Evolutionary conservation across 176 grass and related monocot genomes (phyloP), one percentile per base, ranked within the genome.

Genomic region (Thalia dealbata): DNA sequence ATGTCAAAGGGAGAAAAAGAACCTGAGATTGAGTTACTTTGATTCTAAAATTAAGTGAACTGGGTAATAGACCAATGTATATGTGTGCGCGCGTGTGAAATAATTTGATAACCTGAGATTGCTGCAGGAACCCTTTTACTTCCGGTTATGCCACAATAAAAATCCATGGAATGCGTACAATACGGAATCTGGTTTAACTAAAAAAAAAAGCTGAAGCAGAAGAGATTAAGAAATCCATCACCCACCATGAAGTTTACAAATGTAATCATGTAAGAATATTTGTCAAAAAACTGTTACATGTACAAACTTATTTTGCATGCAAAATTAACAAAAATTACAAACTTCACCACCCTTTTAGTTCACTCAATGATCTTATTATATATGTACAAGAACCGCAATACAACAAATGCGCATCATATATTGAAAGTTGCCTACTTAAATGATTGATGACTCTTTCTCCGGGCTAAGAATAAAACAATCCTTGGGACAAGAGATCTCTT

Each of bases 401-500:
- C 19, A 30, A 68, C 13, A 0, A 43, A 27, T 23, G 38, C 19
- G 1, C 16, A 18, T 65, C 35, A 26, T 32, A 65, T 65, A 32
- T 15, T 64, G 14, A 65, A 32, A 26, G 72, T 65, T 13, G 3
- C 7, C 50, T 73, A 82, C 62, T 71, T 32, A 72, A 74, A 24
- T 48, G 82, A 78, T 26, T 79, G 3, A 38, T 38, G 74, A 32
- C 80, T 52, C 75, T 86, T 92, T 81, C n/a, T 68, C 46, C 70
- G 84, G 63, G 82, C 80, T 71, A 88, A 82, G 82, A 86, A 71
- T 50, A 67, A 88, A 65, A 84, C 79, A 77, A 97, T 80, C 50
- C 78, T 90, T 25, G 81, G 82, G 9, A 97, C 80, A 59, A 97
- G 76, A 3, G 87, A 72, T 79, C 80, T 97, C 84, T 92, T 96